Conservation (phyloP, 345 rosid genomes). For the Eutrema heterophyllum region DNA sequence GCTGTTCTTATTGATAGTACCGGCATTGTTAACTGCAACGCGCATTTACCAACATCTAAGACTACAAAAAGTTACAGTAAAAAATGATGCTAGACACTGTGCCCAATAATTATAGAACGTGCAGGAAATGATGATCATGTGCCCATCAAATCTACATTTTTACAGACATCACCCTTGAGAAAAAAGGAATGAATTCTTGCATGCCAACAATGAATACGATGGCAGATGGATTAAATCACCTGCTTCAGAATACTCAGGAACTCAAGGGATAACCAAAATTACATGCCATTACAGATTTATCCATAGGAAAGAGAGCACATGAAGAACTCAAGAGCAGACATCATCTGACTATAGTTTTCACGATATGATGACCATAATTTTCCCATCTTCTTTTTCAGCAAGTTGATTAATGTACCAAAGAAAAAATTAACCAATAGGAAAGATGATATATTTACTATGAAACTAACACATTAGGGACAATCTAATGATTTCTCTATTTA, state of each 20-base stretch:
- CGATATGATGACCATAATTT: not conserved
- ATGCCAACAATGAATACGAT: not conserved
- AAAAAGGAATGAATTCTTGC: not conserved
- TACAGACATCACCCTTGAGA: not conserved
- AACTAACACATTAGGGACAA: not conserved
- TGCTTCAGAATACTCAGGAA: not conserved
- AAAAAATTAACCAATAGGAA: not conserved
- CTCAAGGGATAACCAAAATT: not conserved
- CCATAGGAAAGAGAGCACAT: not conserved
- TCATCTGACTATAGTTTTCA: not conserved
- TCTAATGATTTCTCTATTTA: not conserved
- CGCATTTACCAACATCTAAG: slow-evolving; percentile 2
- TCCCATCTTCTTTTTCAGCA: not conserved
- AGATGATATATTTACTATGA: not conserved
- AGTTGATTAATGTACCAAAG: not conserved
- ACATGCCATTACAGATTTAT: not conserved
- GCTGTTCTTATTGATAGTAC: slow-evolving; percentile 81
- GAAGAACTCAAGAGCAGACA: not conserved
- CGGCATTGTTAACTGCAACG: slow-evolving; percentile 83
- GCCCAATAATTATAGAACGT: not conserved
- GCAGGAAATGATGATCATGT: slow-evolving; percentile 6
- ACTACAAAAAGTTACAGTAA: not conserved
- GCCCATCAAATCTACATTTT: not conserved
- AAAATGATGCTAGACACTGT: too few relatives aligned
- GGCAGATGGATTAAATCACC: not conserved